A percentile compares a stretch with the other conserved stretches of the same genome.
phyloP scores from a whole-genome alignment of 495 filamentous ascomycete species.

The Pyronema domesticum region DNA sequence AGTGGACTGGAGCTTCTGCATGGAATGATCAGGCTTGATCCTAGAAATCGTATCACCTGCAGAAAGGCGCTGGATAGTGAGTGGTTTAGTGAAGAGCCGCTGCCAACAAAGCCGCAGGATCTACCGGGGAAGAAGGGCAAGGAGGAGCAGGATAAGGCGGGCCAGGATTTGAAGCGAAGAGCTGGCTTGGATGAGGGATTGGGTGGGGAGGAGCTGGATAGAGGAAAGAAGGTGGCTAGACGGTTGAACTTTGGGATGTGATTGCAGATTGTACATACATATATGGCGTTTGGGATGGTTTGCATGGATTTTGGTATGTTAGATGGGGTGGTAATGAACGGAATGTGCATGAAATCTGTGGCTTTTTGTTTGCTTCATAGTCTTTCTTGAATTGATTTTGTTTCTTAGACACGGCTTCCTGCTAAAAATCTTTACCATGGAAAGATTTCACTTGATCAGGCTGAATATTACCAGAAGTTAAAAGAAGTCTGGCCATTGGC shows the following conservation, averaged over 20 bases:
- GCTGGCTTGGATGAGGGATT: slow-evolving; percentile 55
- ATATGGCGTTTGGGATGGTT: background rate
- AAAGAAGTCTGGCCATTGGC: too few relatives aligned
- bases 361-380: too few relatives aligned
- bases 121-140: slow-evolving; percentile 54
- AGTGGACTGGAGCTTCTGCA: slow-evolving; percentile 76
- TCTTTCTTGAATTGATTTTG: too few relatives aligned
- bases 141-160: slow-evolving; percentile 52
- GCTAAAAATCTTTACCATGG: too few relatives aligned
- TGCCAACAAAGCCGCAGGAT: slow-evolving; percentile 66
- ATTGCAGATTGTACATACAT: background rate
- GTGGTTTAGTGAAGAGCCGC: slow-evolving; percentile 75
- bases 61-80: slow-evolving; percentile 56
- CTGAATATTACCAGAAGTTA: too few relatives aligned
- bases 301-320: background rate
- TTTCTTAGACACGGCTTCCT: too few relatives aligned
- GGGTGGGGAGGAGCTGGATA: slow-evolving; percentile 45
- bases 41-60: slow-evolving; percentile 60
- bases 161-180: slow-evolving; percentile 61
- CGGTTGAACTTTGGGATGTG: slow-evolving; percentile 62
- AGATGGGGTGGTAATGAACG: too few relatives aligned
- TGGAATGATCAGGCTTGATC: slow-evolving; percentile 71
- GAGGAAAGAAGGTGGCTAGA: slow-evolving; percentile 55
- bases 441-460: too few relatives aligned
- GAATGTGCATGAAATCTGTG: too few relatives aligned